Evolutionary conservation across 352 stramenopile genomes (phyloP).

Genomic region (Thraustotheca clavata): DNA sequence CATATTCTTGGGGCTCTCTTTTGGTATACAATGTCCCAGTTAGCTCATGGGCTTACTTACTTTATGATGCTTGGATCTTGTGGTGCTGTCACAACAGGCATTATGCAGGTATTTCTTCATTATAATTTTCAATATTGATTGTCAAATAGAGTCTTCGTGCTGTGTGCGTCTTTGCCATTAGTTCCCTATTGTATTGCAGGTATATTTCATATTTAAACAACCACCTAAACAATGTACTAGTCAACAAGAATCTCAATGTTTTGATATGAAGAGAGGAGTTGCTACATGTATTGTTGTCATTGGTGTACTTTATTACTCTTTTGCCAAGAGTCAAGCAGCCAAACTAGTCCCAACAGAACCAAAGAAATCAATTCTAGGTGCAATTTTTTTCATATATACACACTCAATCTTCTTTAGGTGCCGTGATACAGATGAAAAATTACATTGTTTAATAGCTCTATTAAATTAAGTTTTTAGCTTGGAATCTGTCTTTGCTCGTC

Average conservation of each 20-base stretch:
- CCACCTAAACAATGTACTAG: slow-evolving; percentile 6
- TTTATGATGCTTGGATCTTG: slow-evolving; percentile 76
- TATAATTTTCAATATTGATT: background rate
- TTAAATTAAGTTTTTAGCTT: no score
- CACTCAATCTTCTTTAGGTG: no score
- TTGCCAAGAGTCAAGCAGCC: slow-evolving; percentile 54
- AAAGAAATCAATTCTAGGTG: background rate
- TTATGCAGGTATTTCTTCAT: slow-evolving; percentile 46
- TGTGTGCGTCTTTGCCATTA: slow-evolving; percentile 78
- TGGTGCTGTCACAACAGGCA: slow-evolving; percentile 73
- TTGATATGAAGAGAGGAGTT: slow-evolving; percentile 71
- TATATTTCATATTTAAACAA: background rate
- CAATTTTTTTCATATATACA: background rate
- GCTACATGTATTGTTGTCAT: slow-evolving; percentile 70
- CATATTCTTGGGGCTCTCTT: slow-evolving; percentile 53
- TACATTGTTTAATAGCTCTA: slow-evolving; percentile 13
- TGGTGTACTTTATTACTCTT: slow-evolving; percentile 82
- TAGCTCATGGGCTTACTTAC: slow-evolving; percentile 77
- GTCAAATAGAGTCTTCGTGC: slow-evolving; percentile 47
- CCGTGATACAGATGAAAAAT: slow-evolving; percentile 7
- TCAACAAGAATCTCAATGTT: slow-evolving; percentile 80
- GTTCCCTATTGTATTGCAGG: slow-evolving; percentile 73
- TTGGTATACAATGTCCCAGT: slow-evolving; percentile 66
- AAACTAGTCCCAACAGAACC: slow-evolving; percentile 22
- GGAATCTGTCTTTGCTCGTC: no score